A percentile compares a stretch with the other conserved stretches of the same genome.
phyloP scores from a whole-genome alignment of 2,329 filamentous ascomycete genomes.

The Orbilia javanica region DNA sequence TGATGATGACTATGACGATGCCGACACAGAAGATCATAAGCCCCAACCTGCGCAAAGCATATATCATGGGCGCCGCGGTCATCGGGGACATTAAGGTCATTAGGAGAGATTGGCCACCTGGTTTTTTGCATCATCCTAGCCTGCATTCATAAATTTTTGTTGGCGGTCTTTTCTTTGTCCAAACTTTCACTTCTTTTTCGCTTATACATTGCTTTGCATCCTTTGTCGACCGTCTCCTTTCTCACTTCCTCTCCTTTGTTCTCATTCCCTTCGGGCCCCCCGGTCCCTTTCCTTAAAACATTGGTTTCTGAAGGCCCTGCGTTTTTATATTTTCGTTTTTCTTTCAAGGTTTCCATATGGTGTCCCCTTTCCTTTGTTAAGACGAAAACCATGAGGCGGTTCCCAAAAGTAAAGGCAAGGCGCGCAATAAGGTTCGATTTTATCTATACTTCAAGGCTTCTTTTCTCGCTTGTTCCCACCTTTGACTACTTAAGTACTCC shows the following conservation, averaged over 20 bases:
- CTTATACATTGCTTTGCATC: neutral
- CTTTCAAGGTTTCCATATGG: constrained; percentile 9
- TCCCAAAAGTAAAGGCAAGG: constrained; percentile 23
- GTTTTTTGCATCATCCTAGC: neutral
- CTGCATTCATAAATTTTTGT: neutral
- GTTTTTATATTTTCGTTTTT: neutral
- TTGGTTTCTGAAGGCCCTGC: neutral
- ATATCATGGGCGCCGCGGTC: neutral
- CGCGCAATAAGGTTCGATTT: constrained; percentile 23
- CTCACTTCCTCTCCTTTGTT: neutral
- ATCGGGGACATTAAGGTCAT: neutral
- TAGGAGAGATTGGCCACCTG: neutral
- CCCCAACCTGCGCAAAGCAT: neutral
- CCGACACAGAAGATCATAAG: neutral
- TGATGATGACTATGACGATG: neutral
- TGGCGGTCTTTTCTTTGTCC: neutral
- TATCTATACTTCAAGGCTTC: neutral
- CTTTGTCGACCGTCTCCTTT: neutral
- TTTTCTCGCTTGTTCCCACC: neutral
- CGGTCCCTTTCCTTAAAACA: neutral
- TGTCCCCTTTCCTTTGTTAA: constrained; percentile 4
- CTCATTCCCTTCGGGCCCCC: neutral
- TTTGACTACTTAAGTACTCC: neutral
- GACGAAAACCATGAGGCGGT: neutral
- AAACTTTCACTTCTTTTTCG: neutral